A percentile compares a stretch with the other conserved stretches of the same genome.
Evolutionary conservation across 2,329 filamentous ascomycete species (phyloP).

Genomic region (Clonostachys rosea): DNA sequence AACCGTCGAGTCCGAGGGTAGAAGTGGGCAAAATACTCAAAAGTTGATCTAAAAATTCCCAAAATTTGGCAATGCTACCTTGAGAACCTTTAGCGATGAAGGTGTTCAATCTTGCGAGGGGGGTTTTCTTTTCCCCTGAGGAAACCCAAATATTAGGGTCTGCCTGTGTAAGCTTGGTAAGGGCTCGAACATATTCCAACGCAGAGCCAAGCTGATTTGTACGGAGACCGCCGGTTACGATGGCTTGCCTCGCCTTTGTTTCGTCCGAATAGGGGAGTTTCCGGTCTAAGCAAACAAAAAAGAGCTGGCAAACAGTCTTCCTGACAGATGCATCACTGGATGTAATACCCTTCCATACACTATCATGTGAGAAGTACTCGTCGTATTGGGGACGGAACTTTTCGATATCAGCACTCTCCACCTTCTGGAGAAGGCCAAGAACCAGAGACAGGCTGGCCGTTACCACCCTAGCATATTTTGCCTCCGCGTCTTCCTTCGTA

Average conservation of each 20-base stretch:
- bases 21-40: slow-evolving; percentile 54
- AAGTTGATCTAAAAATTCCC: slow-evolving; percentile 63
- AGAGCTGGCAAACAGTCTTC: slow-evolving; percentile 44
- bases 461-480: slow-evolving; percentile 78
- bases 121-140: slow-evolving; percentile 44
- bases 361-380: slow-evolving; percentile 60
- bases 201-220: slow-evolving; percentile 71
- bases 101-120: slow-evolving; percentile 53
- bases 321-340: slow-evolving; percentile 52
- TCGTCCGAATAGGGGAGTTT: slow-evolving; percentile 44
- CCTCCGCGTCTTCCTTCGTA: slow-evolving; percentile 76
- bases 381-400: slow-evolving; percentile 61
- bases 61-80: slow-evolving; percentile 66
- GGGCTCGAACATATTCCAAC: slow-evolving; percentile 61
- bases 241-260: slow-evolving; percentile 45
- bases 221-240: slow-evolving; percentile 71
- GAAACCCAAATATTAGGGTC: slow-evolving; percentile 72
- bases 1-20: slow-evolving; percentile 37
- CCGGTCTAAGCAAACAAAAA: slow-evolving; percentile 41
- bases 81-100: slow-evolving; percentile 85
- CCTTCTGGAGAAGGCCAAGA: slow-evolving; percentile 43
- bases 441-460: slow-evolving; percentile 51
- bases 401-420: slow-evolving; percentile 46
- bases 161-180: slow-evolving; percentile 60
- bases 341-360: slow-evolving; percentile 63